These are phyloP conservation scores for Phytopythium boreale DNA, from an alignment of 352 stramenopile genomes.

Conservation along the genomic window DNA sequence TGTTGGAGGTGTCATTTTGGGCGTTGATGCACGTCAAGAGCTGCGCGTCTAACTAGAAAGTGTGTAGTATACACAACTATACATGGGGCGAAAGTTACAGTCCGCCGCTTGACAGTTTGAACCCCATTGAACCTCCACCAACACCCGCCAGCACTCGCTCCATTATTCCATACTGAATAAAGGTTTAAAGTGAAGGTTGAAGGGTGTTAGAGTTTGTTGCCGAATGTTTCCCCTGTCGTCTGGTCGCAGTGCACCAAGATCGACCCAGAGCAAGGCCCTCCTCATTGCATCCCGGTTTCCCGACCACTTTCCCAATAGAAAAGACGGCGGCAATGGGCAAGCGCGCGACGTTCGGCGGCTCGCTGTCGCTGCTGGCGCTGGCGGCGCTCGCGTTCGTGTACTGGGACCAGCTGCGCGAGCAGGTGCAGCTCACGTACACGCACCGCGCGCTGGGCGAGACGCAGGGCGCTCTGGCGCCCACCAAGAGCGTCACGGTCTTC, in stretches of 20 bases:
- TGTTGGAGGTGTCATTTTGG: neutral
- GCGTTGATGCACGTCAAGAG: neutral
- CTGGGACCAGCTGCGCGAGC: constrained; percentile 52
- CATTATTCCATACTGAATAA: neutral
- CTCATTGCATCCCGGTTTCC: neutral
- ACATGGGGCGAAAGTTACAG: neutral
- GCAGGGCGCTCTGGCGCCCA: constrained; percentile 16
- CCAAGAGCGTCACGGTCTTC: constrained; percentile 75
- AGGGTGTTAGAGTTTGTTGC: neutral
- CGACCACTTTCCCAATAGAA: neutral
- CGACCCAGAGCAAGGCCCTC: neutral
- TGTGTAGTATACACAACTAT: neutral
- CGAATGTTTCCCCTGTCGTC: neutral
- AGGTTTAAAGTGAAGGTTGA: neutral
- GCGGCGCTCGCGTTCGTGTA: constrained; percentile 43
- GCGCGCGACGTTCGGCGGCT: constrained; percentile 33
- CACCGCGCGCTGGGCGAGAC: constrained; percentile 47
- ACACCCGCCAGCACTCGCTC: neutral
- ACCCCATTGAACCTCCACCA: neutral
- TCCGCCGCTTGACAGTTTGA: neutral
- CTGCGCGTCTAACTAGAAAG: neutral
- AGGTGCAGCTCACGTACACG: constrained; percentile 62
- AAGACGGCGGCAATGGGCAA: constrained; percentile 40
- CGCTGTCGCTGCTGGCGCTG: constrained; percentile 34
- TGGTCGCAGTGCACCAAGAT: neutral